Base-by-base conservation (phyloP, 139 green algal genomes). In the Ostreobium quekettii region DNA sequence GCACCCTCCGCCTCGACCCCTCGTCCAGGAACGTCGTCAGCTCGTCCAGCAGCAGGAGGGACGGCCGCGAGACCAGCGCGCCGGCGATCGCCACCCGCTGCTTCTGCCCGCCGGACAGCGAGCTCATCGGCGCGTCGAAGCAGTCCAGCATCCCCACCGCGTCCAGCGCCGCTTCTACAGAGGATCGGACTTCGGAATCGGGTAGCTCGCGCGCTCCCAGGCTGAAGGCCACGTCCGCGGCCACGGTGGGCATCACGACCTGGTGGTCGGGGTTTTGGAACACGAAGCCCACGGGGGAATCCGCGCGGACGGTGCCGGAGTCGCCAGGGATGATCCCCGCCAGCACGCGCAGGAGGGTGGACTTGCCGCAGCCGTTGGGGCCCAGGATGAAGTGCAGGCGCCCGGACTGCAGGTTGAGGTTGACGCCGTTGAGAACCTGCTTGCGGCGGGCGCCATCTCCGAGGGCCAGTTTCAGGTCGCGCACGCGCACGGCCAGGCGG, bases 221-320 rank as follows among this genome's bases (percentile, higher is more conserved):
- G 1, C 91, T 91, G 76, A 99, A 97, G 0, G 94, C 94, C 11
- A 99, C 94, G 62, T 99, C 93, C 32, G 90, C 84, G 2, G 80
- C 86, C 2, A 96, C 93, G 4, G 90, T 95, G 4, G 91, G 91
- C 82, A 97, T 86, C 19, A 97, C 65, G 30, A 85, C 80, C 64
- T 97, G 90, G 73, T 98, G 90, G 71, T 98, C 94, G 1, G 94
- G 94, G 75, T 98, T 98, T 61, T 99, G 94, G 68, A 98, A 97
- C 31, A 99, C 93, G 74, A 97, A 95, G 26, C 80, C 87, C 1
- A 74, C 78, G 1, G 89, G 86, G n/a, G 61, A 58, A 8, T 87
- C 76, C 2, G 64, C 64, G 4, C 75, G 39, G 1, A 88, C 73
- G 0, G 1, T 38, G 24, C 93, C 91, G 3, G 39, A 60, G 37